Base-by-base conservation (phyloP, 495 filamentous ascomycete genomes). In the Pseudoneurospora amorphoporcata region DNA sequence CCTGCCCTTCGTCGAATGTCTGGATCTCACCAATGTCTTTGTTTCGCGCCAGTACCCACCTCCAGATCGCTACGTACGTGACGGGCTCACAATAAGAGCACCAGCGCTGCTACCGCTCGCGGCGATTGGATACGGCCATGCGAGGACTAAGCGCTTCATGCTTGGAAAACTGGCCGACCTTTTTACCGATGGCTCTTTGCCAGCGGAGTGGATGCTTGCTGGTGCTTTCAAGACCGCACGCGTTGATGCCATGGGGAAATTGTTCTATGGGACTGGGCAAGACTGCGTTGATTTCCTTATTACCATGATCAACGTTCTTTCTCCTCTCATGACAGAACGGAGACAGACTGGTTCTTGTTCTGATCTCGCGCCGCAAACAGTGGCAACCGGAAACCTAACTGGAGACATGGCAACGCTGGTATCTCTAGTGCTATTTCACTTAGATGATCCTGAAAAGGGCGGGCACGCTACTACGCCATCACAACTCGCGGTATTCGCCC, bases 131-230 rank as follows among this genome's bases (percentile, higher is more conserved):
- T 73, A 71, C 8, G 73, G 75, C 8, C 73, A 81, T 32, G 75
- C 77, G 12, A 72, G 68, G 2, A 75, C 75, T 8, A 70, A 69
- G 14, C 72, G 75, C 5, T 81, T 83, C 72, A 72, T 79, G 32
- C 77, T 81, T 35, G 77, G 81, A 38, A 79, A 83, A 68, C 74
- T 85, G 69, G 75, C 79, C 0, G 68, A 69, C 1, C 68, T 87
- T 19, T 68, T 87, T 47, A 75, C 73, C 4, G 72, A 73, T 38
- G 79, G 75, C 3, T 68, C 73, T 19, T 74, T 88, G 39, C 83
- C 85, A 1, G 68, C 75, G 35, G 76, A 81, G 16, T 86, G 85
- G 86, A 72, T 87, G 23, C 76, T 84, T 16, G 84, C 80, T 3
- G 78, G 72, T 69, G 78, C 78, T 12, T 85, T 85, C 72, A 73